Evolutionary conservation across 2,329 filamentous ascomycete genomes (phyloP).

Genomic region (Sporothrix variecibatus): DNA sequence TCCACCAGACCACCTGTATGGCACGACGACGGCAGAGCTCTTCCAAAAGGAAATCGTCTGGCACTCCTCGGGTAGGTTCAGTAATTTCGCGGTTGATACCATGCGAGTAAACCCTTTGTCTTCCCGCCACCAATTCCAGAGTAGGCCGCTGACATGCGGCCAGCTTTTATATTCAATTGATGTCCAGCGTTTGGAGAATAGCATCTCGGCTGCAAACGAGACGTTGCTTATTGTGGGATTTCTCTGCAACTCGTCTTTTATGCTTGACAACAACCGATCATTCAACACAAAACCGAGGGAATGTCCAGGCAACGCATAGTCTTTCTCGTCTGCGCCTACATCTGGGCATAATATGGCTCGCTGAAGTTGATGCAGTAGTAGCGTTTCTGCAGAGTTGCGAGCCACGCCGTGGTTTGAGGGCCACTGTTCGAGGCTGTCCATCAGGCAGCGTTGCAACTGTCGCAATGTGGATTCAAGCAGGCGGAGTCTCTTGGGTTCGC

Average conservation of each 20-base stretch:
- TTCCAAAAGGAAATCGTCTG: not conserved
- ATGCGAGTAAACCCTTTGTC: not conserved
- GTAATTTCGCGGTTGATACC: not conserved
- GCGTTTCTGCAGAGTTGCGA: not conserved
- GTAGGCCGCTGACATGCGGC: not conserved
- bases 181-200: not conserved
- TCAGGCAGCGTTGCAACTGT: not conserved
- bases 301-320: not conserved
- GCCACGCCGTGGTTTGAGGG: not conserved
- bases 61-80: not conserved
- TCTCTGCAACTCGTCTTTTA: not conserved
- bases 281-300: not conserved
- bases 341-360: not conserved
- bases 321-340: not conserved
- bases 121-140: not conserved
- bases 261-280: not conserved
- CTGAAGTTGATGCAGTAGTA: not conserved
- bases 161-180: not conserved
- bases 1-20: not conserved
- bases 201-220: not conserved
- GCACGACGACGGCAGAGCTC: not conserved
- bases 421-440: not conserved
- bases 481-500: not conserved
- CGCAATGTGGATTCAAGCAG: not conserved
- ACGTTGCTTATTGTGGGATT: not conserved